phyloP scores from a whole-genome alignment of 139 green algal species.

The Ettlia oleoabundans region DNA sequence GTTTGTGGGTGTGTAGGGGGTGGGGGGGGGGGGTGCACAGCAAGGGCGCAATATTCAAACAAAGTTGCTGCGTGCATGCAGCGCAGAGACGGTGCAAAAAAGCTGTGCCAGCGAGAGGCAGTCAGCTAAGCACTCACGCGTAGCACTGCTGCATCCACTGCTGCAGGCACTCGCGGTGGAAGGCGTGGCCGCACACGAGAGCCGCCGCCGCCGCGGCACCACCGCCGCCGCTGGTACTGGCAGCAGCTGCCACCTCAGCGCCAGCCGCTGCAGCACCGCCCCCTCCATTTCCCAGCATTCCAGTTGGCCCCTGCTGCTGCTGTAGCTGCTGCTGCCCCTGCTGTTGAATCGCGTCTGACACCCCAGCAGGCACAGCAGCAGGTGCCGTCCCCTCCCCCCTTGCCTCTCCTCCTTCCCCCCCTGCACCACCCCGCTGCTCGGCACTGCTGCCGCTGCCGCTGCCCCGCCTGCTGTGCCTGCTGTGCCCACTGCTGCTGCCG shows the following conservation, averaged over 20 bases:
- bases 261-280: background rate
- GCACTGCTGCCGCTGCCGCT: constrained; percentile 23
- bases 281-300: no score
- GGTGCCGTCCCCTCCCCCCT: no score
- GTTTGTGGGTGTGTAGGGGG: background rate
- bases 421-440: no score
- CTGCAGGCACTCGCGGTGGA: constrained; percentile 75
- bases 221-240: background rate
- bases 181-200: constrained; percentile 68
- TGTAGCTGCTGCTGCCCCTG: constrained; percentile 1
- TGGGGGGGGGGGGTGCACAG: background rate
- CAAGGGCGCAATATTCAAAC: background rate
- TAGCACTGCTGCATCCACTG: constrained; percentile 86
- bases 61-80: no score
- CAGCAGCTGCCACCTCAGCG: background rate
- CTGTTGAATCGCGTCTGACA: no score
- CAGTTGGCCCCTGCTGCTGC: constrained; percentile 18
- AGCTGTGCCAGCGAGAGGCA: background rate
- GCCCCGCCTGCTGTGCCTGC: background rate
- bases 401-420: no score
- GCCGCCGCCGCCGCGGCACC: background rate
- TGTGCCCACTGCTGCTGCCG: background rate
- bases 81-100: no score
- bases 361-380: no score
- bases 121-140: constrained; percentile 54